Percentiles rank a stretch among this genome's conserved stretches.
These are phyloP conservation scores for Raddia guianensis DNA, from an alignment of 176 grass and related monocot genomes.

Conservation along the genomic window DNA sequence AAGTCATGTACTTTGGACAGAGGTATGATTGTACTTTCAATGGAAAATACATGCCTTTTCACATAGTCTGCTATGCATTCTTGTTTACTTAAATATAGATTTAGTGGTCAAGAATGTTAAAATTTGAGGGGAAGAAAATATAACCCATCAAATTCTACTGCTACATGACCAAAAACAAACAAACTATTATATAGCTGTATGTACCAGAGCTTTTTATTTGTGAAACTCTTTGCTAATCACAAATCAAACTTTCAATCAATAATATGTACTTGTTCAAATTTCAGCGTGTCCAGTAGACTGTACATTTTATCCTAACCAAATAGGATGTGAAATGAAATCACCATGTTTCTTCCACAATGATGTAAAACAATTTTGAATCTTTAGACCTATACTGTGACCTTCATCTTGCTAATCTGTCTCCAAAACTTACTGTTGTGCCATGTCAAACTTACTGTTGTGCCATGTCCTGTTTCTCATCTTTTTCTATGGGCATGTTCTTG, in stretches of 20 bases:
- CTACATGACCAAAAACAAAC: constrained; percentile 8
- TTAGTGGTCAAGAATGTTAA: background rate
- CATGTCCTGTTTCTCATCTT: background rate
- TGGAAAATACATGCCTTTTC: background rate
- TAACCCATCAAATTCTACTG: background rate
- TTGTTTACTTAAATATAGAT: background rate
- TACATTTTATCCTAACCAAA: background rate
- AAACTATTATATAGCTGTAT: background rate
- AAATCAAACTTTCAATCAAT: background rate
- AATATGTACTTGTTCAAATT: background rate
- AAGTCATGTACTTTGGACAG: constrained; percentile 91
- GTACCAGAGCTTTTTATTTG: background rate
- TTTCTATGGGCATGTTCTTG: constrained; percentile 23
- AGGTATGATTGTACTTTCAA: constrained; percentile 50
- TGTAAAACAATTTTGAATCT: background rate
- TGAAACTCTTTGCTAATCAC: background rate
- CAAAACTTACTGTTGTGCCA: constrained; percentile 17
- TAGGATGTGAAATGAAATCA: background rate
- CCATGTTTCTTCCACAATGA: background rate
- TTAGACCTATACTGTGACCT: constrained; percentile 14
- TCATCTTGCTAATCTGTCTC: constrained; percentile 7
- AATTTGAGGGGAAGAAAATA: constrained; percentile 16
- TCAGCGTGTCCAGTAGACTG: background rate
- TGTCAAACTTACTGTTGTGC: too few species aligned
- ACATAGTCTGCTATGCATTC: constrained; percentile 16